A percentile compares a stretch with the other conserved stretches of the same genome.
Conservation (phyloP, 176 grass and related monocot species). For the Hordeum marinum region DNA sequence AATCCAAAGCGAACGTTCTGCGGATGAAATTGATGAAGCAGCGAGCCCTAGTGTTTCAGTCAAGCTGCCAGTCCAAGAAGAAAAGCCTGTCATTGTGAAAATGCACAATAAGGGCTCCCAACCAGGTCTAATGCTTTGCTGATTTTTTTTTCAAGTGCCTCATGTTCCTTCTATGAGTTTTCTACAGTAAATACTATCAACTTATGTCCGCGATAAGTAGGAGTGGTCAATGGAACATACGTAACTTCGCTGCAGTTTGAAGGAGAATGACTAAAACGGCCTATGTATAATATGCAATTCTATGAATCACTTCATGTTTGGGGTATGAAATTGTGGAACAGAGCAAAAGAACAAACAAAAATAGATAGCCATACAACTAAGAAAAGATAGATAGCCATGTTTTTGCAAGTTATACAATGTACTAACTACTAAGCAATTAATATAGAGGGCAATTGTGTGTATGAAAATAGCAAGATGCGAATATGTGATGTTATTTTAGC, state of each 20-base stretch:
- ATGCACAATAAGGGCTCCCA: conserved; percentile 16
- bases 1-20: conserved; percentile 39
- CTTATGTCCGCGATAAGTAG: not conserved
- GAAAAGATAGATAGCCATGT: not conserved
- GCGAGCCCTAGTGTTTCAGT: conserved; percentile 29
- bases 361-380: not conserved
- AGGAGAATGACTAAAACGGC: not conserved
- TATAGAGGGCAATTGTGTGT: not conserved
- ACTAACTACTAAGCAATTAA: not conserved
- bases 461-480: not conserved
- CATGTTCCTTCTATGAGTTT: not conserved
- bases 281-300: not conserved
- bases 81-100: conserved; percentile 36
- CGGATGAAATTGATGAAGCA: conserved; percentile 36
- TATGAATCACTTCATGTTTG: not conserved
- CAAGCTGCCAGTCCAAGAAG: conserved; percentile 40
- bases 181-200: not conserved
- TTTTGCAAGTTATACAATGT: not conserved
- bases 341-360: not conserved
- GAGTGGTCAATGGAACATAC: not conserved
- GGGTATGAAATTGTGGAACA: not conserved
- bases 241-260: not conserved
- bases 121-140: no score
- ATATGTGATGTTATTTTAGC: not conserved
- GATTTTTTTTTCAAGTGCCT: no score